Conservation (phyloP, 1,284 basidiomycete species). For the Puccinia hordei region DNA sequence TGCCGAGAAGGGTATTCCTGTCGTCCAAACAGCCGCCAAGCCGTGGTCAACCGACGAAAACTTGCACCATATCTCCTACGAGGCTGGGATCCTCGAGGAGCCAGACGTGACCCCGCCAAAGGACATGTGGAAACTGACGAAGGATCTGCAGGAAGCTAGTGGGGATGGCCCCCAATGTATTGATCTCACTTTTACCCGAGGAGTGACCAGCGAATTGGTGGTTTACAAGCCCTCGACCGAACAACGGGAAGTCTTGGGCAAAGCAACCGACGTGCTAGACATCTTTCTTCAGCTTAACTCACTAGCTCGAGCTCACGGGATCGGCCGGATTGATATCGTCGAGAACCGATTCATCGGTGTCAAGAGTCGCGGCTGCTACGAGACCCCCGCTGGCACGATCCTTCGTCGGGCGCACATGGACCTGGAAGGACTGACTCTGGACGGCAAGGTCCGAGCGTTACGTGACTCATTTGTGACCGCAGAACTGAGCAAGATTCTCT, state of each 20-base stretch:
- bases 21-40: slow-evolving; percentile 91
- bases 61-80: slow-evolving; percentile 99
- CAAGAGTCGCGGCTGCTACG: slow-evolving; percentile 98
- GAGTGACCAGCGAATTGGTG: slow-evolving; percentile 62
- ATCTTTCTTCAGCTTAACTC: slow-evolving; percentile 91
- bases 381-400: slow-evolving; percentile 89
- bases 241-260: slow-evolving; percentile 62
- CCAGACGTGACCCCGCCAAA: slow-evolving; percentile 88
- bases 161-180: slow-evolving; percentile 79
- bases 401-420: slow-evolving; percentile 93
- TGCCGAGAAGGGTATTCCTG: slow-evolving; percentile 83
- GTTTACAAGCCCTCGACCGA: slow-evolving; percentile 53
- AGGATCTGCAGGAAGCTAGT: slow-evolving; percentile 73
- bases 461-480: slow-evolving; percentile 93
- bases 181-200: slow-evolving; percentile 75
- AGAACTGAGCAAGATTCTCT: slow-evolving; percentile 85
- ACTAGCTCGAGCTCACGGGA: slow-evolving; percentile 88
- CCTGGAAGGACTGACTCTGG: slow-evolving; percentile 93
- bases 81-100: slow-evolving; percentile 97
- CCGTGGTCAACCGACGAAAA: slow-evolving; percentile 99
- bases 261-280: slow-evolving; percentile 85
- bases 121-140: slow-evolving; percentile 99
- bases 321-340: slow-evolving; percentile 99
- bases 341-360: slow-evolving; percentile 99
- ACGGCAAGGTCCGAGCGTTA: slow-evolving; percentile 91